Base-by-base conservation (phyloP, 192 early-diverging fungal species). In the Funneliformis mosseae region DNA sequence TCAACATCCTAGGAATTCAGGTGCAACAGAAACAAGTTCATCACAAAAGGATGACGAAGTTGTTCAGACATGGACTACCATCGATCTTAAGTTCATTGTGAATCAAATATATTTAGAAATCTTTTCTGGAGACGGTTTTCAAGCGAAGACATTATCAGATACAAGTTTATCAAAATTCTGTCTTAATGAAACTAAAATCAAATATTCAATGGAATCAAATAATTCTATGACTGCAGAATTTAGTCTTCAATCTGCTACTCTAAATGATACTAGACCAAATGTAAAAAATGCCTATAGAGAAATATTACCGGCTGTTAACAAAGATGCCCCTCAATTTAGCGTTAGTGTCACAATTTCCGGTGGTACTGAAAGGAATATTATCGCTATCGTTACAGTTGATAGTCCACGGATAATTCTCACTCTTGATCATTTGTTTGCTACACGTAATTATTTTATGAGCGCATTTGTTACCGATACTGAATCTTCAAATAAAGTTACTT, bases 361-460 rank as follows among this genome's bases (percentile, higher is more conserved):
- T 6, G 82, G 84, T 38, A 80, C 85, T 1, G 83, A 83, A 8
- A 88, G 88, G 9, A 84, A 85, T 12, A 85, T 88, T 80, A 83
- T 93, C 5, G 89, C 90, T 28, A 76, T 95, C 63, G 83, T 95
- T 38, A 96, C 94, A 8, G 79, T 99, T 28, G 93, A 95, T 78
- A 91, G 91, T 45, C 94, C 96, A 9, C 93, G 93, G 60, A 81
- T 98, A 6, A 90, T 97, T 74, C 87, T 99, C 48, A 92, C 94
- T 27, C 87, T 97, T 27, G 96, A 99, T 84, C 95, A 97, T 77
- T 82, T 95, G 23, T 95, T 97, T 76, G 87, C 91, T 12, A 83
- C 98, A 38, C 81, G 89, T 48, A 88, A 90, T 66, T 99, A 94
- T 84, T 93, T 95, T 66, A 92, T 88, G 84, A 91, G 88, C 41